phyloP scores from a whole-genome alignment of 106 monocot genomes.

The Platanthera guangdongensis region DNA sequence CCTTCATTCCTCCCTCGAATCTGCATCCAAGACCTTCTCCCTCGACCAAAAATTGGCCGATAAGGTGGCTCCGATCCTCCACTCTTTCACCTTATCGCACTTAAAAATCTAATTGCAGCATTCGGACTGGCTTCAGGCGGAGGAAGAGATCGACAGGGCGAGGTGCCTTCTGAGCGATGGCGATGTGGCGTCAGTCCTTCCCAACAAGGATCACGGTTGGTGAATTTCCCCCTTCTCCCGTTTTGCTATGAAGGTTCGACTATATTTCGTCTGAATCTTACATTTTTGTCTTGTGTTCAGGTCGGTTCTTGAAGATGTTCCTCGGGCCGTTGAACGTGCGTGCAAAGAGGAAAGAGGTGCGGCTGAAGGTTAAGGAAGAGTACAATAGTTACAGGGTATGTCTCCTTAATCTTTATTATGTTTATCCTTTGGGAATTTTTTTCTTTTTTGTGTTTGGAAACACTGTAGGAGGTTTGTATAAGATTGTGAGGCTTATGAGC shows the following conservation, averaged over 20 bases:
- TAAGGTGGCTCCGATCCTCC: constrained; percentile 36
- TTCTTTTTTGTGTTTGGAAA: no score
- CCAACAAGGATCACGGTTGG: constrained; percentile 67
- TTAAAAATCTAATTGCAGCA: neutral
- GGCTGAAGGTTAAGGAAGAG: constrained; percentile 87
- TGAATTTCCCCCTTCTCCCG: neutral
- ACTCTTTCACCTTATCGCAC: neutral
- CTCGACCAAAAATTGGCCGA: constrained; percentile 45
- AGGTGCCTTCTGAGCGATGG: constrained; percentile 56
- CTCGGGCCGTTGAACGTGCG: constrained; percentile 86
- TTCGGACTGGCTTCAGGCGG: constrained; percentile 31
- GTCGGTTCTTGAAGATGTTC: constrained; percentile 77
- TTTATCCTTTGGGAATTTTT: no score
- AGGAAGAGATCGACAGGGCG: constrained; percentile 68
- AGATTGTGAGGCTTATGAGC: no score
- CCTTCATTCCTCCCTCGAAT: constrained; percentile 26
- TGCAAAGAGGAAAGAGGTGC: constrained; percentile 74
- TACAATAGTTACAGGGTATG: constrained; percentile 88
- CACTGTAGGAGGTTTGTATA: no score
- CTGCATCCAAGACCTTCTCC: neutral
- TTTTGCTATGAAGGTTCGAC: neutral
- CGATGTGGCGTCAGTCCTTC: constrained; percentile 68
- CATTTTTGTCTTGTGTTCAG: constrained; percentile 18
- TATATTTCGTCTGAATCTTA: neutral
- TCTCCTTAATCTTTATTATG: neutral